These are phyloP conservation scores for Sugiyamaella mastotermitis DNA, from an alignment of 805 yeast species.

Conservation along the genomic window DNA sequence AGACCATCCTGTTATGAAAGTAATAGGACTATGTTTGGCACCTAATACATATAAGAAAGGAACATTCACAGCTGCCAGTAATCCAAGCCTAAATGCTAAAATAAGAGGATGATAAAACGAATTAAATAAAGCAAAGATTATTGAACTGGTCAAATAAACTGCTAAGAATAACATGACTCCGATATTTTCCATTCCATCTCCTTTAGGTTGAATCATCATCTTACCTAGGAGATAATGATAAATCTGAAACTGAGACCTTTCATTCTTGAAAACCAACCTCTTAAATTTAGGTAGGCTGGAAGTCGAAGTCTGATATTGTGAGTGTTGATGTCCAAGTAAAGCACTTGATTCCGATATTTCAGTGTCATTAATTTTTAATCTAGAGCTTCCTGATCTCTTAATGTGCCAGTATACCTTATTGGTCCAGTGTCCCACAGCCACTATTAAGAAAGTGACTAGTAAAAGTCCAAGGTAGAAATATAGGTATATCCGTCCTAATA, in stretches of 20 bases:
- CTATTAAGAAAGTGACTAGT: slow-evolving; percentile 1
- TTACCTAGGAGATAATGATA: too few relatives aligned
- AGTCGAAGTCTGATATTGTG: too few relatives aligned
- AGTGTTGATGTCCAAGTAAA: too few relatives aligned
- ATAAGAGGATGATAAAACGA: slow-evolving; percentile 10
- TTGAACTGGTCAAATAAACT: slow-evolving; percentile 9
- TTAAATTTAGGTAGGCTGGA: too few relatives aligned
- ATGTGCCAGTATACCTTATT: background rate
- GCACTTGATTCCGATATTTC: too few relatives aligned
- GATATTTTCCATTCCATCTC: slow-evolving; percentile 11
- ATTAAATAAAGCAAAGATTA: slow-evolving; percentile 10
- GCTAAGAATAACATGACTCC: slow-evolving; percentile 11
- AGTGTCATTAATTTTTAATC: too few relatives aligned
- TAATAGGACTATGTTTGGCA: slow-evolving; percentile 21
- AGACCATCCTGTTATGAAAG: slow-evolving; percentile 34
- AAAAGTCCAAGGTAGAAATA: slow-evolving; percentile 4
- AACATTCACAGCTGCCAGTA: slow-evolving; percentile 17
- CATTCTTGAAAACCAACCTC: too few relatives aligned
- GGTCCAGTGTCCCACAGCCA: slow-evolving; percentile 5
- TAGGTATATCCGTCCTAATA: slow-evolving; percentile 6
- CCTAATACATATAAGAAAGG: slow-evolving; percentile 23
- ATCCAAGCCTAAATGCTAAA: slow-evolving; percentile 21
- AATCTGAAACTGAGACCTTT: too few relatives aligned
- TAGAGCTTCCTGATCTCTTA: background rate
- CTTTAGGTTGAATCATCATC: slow-evolving; percentile 15